Evolutionary conservation across 2,329 filamentous ascomycete species (phyloP), one percentile per base, ranked within the genome.

Genomic region (Allantophomopsis cytisporea): DNA sequence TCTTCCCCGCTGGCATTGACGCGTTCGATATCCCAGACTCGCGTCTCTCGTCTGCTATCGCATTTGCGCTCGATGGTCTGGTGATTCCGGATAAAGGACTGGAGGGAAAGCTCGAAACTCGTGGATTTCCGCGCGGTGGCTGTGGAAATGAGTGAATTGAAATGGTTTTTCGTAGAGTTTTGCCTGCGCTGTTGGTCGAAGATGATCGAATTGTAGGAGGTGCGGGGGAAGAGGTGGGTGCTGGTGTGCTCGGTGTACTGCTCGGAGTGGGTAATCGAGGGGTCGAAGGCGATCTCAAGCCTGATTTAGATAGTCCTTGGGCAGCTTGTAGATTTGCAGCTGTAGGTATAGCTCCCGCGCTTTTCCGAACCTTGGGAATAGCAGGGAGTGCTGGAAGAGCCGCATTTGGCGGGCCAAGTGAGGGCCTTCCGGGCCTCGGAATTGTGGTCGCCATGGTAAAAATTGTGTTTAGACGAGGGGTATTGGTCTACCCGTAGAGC

Each of bases 81-180:
- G 40, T 34, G 39, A 36, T 50, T 43, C 60, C 64, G 14, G 71
- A 68, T 35, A 79, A 60, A 45, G 70, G 76, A 60, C 73, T 73
- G 40, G 69, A 74, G 38, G 73, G 83, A 41, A 76, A 64, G 60
- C 70, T 86, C 50, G 64, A 64, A 36, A 66, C 62, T 47, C 72
- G 69, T 39, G 62, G 68, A 39, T 71, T 69, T 36, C 77, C 74
- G 48, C 79, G 79, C 12, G 89, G 89, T 12, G 89, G 89, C 47
- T 94, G 83, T 21, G 89, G 89, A 54, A 96, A 95, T 1, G 86
- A 80, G 55, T 88, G 89, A 54, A 95, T 94, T 67, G 88, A 95
- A 53, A 94, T 81, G 1, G 83, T 83, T 61, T 93, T 93, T 45
- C 87, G 77, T 40, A 95, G 61, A 1, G 79, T 76, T 58, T 80